Evolutionary conservation across 176 grass and related monocot genomes (phyloP), one percentile per base, ranked within the genome.

Genomic region (Rhynchospora breviuscula): DNA sequence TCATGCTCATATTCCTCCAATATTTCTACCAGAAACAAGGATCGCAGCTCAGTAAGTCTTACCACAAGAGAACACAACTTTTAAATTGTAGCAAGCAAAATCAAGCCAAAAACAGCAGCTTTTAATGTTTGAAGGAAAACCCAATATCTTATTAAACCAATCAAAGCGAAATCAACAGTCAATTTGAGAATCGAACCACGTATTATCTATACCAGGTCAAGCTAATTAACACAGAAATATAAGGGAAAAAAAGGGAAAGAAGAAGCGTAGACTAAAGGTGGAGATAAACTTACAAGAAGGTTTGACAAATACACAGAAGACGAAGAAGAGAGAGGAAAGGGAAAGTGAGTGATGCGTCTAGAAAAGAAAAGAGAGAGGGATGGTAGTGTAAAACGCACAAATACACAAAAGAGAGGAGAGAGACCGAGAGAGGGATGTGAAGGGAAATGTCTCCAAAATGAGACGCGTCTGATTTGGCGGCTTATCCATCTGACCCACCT

Each of bases 211-310:
- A 46, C 10, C 84, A 72, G 44, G 10, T 53, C 17, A n/a, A 35
- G 43, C 49, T n/a, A 71, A 86, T 51, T 67, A 79, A 51, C 18
- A 2, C 23, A 8, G 35, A 40, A 40, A 40, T 40, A 40, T 40
- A 75, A 18, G 19, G 67, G 8, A 79, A 62, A 62, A 45, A 56
- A 69, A 79, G 67, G 79, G 35, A 35, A 60, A 11, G 46, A 74
- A 53, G 77, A 54, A 84, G 44, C n/a, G 46, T 12, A 45, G 51
- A 62, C 18, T 43, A 52, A 54, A 71, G 45, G 59, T 53, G 25
- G 1, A 66, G 47, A 64, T 33, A 49, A 25, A 89, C 85, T 91
- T 79, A 94, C 87, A 52, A 84, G 79, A 79, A 77, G 31, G 81
- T 67, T 61, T 49, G 51, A 21, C 78, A 18, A 29, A 63, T 64